Evolutionary conservation across 2,329 filamentous ascomycete genomes (phyloP).

Genomic region (Colletotrichum sp.): DNA sequence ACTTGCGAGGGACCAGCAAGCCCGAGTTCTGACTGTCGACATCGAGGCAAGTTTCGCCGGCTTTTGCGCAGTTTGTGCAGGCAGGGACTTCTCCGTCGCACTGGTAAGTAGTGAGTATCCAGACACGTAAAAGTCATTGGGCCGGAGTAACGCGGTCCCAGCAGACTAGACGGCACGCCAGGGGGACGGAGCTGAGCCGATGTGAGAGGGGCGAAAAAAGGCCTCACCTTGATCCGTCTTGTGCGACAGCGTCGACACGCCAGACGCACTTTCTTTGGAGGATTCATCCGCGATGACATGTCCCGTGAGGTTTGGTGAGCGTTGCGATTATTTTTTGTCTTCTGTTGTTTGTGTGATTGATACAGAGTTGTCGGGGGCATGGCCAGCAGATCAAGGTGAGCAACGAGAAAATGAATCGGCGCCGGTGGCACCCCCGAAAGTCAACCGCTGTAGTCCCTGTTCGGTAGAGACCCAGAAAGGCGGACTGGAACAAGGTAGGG

Average conservation of each 20-base stretch:
- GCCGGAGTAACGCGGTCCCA: not conserved
- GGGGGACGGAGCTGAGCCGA: not conserved
- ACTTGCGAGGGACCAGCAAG: slow-evolving; percentile 38
- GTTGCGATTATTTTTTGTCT: not conserved
- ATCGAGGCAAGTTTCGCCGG: slow-evolving; percentile 37
- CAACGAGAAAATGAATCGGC: not conserved
- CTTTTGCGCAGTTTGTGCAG: slow-evolving; percentile 40
- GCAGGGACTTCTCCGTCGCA: slow-evolving; percentile 42
- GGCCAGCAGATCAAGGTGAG: not conserved
- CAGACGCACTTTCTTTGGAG: slow-evolving; percentile 39
- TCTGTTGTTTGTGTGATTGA: not conserved
- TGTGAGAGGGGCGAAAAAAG: not conserved
- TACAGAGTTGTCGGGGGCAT: not conserved
- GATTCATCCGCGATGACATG: slow-evolving; percentile 1
- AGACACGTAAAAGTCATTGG: not conserved
- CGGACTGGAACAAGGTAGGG: not conserved
- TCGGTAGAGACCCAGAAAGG: not conserved
- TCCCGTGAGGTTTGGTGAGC: not conserved
- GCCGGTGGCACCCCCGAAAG: not conserved
- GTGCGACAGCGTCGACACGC: slow-evolving; percentile 40
- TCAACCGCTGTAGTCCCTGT: not conserved
- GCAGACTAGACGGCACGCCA: not conserved
- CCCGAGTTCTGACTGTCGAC: slow-evolving; percentile 40
- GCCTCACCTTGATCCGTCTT: slow-evolving; percentile 38
- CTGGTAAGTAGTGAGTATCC: slow-evolving; percentile 21